Evolutionary conservation across 176 grass and related monocot species (phyloP).

Genomic region (Eragrostis nindensis): DNA sequence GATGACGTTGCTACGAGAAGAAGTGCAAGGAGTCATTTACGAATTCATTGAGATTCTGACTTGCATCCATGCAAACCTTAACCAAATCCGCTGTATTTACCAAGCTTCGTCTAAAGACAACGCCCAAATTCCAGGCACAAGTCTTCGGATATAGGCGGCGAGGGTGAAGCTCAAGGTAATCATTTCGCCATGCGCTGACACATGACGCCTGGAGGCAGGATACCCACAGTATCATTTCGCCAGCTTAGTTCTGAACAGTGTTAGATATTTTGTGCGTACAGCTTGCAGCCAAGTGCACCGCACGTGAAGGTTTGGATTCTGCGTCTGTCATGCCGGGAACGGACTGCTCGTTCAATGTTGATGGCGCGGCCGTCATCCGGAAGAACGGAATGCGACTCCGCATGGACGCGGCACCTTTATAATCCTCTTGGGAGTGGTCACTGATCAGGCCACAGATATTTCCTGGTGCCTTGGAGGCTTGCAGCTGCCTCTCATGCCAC

Average conservation of each 20-base stretch:
- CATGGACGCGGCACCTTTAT: constrained; percentile 7
- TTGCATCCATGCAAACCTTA: too few species aligned
- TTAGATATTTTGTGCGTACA: constrained; percentile 23
- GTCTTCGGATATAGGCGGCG: too few species aligned
- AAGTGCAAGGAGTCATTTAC: too few species aligned
- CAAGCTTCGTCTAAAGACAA: too few species aligned
- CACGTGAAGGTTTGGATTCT: not conserved
- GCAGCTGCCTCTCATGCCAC: too few species aligned
- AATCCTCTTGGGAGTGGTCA: not conserved
- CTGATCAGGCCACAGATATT: constrained; percentile 13
- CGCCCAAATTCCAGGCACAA: too few species aligned
- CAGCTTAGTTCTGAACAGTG: not conserved
- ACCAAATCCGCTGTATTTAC: too few species aligned
- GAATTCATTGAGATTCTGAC: too few species aligned
- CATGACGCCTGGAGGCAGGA: not conserved
- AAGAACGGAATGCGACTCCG: constrained; percentile 23
- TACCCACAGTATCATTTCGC: not conserved
- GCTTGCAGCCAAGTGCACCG: not conserved
- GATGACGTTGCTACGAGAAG: too few species aligned
- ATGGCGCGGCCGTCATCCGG: not conserved
- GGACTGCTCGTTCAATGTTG: not conserved
- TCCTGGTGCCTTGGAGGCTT: not conserved
- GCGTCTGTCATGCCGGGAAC: not conserved
- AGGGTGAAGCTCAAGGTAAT: too few species aligned
- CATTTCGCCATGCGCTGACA: not conserved